Base-by-base conservation (phyloP, 352 stramenopile species). In the Pseudoperonospora humuli region DNA sequence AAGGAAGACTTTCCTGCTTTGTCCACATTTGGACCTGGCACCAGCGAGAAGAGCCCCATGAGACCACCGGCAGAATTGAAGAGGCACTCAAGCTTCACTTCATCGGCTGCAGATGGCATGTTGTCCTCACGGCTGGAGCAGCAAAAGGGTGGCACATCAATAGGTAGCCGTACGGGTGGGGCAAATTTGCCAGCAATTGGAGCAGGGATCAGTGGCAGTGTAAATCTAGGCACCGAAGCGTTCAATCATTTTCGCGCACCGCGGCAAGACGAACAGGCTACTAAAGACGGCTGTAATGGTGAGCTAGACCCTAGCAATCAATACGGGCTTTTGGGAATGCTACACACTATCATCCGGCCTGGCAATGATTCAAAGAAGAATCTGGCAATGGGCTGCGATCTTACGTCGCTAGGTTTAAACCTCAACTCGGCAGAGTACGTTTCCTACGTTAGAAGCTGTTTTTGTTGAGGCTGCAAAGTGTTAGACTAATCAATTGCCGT, bases 1-100 rank as follows among this genome's bases (percentile, higher is more conserved):
- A 92, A 92, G 42, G 79, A 92, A 39, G 79, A 92, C 24, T 92
- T 92, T 39, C 79, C 79, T 8, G 79, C 79, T 15, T 61, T 92
- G 2, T 88, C 75, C n/a, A 71, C 78, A 3, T 86, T 92, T 54
- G 57, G 54, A 14, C 52, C 56, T 9, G 59, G 48, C 17, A 59
- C 47, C 19, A 72, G 44, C 44, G 77, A 86, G 25, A 86, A 86
- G 55, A 61, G 50, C 25, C 51, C 75, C 19, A 61, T 76, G 36
- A 58, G 42, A 28, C 37, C 51, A 11, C 39, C 58, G 20, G 45
- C 64, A 27, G 75, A 84, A 33, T 54, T 84, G 9, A 87, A 87
- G 55, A 62, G 75, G 18, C 70, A 85, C 29, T 53, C 65, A 36
- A 87, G 75, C 57, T 87, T 87, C 46, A 81, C 72, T 35, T 79